Evolutionary conservation across 441 rosid species (phyloP).

Genomic region (Eruca vesicaria): DNA sequence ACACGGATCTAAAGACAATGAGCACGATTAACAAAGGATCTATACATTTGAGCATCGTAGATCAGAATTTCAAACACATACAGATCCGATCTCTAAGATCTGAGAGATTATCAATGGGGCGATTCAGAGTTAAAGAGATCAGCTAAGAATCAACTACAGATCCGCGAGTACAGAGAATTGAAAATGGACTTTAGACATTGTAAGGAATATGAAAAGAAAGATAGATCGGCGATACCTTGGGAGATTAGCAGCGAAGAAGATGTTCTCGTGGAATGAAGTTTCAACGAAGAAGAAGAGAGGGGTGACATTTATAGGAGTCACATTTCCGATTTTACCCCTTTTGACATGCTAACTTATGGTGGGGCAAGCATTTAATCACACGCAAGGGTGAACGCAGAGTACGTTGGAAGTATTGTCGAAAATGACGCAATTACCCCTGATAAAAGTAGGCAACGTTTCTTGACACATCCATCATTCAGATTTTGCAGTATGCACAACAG

Average conservation of each 20-base stretch:
- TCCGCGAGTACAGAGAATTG: neutral
- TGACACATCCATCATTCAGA: no score
- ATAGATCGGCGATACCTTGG: neutral
- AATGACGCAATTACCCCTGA: neutral
- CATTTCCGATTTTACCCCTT: neutral
- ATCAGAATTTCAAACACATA: neutral
- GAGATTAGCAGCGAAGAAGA: neutral
- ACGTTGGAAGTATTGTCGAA: neutral
- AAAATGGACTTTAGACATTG: neutral
- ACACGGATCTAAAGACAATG: constrained; percentile 18
- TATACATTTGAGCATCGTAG: neutral
- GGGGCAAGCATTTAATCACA: neutral
- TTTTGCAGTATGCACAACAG: no score
- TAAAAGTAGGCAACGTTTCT: no score
- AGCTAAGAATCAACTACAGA: neutral
- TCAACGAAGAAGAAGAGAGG: neutral
- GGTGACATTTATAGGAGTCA: neutral
- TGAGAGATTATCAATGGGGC: neutral
- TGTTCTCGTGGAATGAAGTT: neutral
- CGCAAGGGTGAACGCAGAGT: neutral
- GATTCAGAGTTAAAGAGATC: neutral
- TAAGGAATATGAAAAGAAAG: neutral
- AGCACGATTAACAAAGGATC: constrained; percentile 11
- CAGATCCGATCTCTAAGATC: constrained; percentile 1
- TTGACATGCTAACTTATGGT: neutral